Evolutionary conservation across 83 land plant species (phyloP), one percentile per base, ranked within the genome.

Genomic region (Picea abies): DNA sequence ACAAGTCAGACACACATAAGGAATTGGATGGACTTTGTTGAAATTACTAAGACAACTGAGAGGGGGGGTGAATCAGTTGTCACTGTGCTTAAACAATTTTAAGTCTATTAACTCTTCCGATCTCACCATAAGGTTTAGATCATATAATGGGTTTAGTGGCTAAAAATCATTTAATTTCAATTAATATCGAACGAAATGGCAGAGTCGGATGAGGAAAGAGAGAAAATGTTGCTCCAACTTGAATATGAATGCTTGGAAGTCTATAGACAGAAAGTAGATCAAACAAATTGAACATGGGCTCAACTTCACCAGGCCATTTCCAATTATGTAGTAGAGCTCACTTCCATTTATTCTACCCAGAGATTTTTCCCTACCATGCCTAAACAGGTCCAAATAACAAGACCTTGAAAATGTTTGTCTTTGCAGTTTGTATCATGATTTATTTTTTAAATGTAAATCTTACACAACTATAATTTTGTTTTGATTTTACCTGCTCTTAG

Each of bases 171-270:
- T 64, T 9, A 60, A 15, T 78, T 76, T 41, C 82, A 94, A 95
- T 79, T 89, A 29, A 94, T 94, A 68, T 94, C 95, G 97, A 92
- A 94, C 81, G 97, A 94, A 86, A 88, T 94, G 44, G 97, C 95
- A 19, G 95, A 94, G 81, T 58, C 88, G 8, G 93, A 93, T 77
- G 76, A 84, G 61, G 93, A 93, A 16, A 88, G 93, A 76, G 97
- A 94, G 60, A 89, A 88, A 84, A 89, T 94, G 96, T 25, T 94
- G 23, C 89, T 92, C 63, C 92, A 94, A 83, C 86, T 94, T 16
- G 96, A 94, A 66, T 88, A 86, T 77, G 96, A 94, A 49, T 94
- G 97, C 47, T 62, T 94, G 32, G 96, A 94, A 73, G 97, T 93
- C 1, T 94, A 94, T 79, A 84, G 92, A 76, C 90, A 94, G 81